Evolutionary conservation across 345 rosid species (phyloP), one percentile per base, ranked within the genome.

Genomic region (Luvunga scandens): DNA sequence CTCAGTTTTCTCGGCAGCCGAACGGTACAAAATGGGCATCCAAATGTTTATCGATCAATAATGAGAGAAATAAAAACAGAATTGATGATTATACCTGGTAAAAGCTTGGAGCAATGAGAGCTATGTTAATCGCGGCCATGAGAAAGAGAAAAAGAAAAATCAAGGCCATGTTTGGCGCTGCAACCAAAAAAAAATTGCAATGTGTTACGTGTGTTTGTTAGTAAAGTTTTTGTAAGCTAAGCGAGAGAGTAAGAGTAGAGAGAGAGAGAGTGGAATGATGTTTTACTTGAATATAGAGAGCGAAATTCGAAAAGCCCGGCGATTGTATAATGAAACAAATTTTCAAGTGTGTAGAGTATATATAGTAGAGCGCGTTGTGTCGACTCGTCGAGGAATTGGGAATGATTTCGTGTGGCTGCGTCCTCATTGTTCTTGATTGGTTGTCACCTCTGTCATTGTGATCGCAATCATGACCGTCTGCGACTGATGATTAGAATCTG

Each of bases 61-160:
- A 45, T 13, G 50, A 45, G 50, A 45, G 18, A 45, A 45, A 45
- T 45, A 45, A 45, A 45, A 45, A 45, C 50, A 45, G 16, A 45
- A 45, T 13, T 45, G 50, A 45, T 48, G 5, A 25, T 8, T 72
- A 24, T 77, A 93, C 99, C 92, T 89, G 90, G 77, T 90, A 87
- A 74, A 92, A 90, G 87, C 86, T 81, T 75, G 91, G 85, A 45
- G 90, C 92, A 79, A 92, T 79, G 76, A 95, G 94, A 60, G 91
- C 90, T 60, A 92, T 72, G 86, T 85, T 87, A 72, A 85, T 38
- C 80, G 88, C 74, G 75, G 89, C 86, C 75, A 85, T 90, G 75
- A 88, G 71, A 77, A 95, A 36, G 91, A 94, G 87, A 66, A 91
- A 75, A 22, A 75, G 70, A 22, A 64, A 34, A 75, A 56, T 66